Evolutionary conservation across 225 moss, liverwort and hornwort species (phyloP), one percentile per base, ranked within the genome.

Genomic region (Marchantia paleacea): DNA sequence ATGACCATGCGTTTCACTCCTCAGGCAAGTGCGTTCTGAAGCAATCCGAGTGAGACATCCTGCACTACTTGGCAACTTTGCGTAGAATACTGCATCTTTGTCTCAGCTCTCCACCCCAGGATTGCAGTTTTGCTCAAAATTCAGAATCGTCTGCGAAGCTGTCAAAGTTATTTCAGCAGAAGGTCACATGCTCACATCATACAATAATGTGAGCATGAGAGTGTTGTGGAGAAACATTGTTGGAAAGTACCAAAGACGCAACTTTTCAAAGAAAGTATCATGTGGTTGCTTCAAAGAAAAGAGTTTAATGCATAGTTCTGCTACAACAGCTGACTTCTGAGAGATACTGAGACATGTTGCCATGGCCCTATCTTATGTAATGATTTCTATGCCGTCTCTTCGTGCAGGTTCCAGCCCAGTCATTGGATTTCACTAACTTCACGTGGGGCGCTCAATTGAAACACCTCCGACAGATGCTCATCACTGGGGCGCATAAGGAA

Each of bases 381-480:
- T 71, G 10, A 71, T 50, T 20, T 48, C 20, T 8, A 50, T 58
- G 58, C 16, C 3, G 13, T 47, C 28, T 76, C 16, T 31, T 16
- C 16, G 53, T 76, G 12, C 89, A 99, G 99, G 89, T 99, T 50
- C 80, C 93, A 54, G n/a, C 84, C 0, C 89, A 90, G 73, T 94
- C 95, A 67, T 50, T 95, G 82, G 85, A 87, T 52, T 95, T 89
- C 81, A 94, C 95, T 67, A 92, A 92, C 53, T 95, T 91, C 84
- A 94, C 89, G 25, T 99, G 99, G 99, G 81, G 72, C 16, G 84
- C 94, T 4, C 92, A 95, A 55, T 76, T 86, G 25, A 99, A 92
- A 63, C 92, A 99, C 75, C 77, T 94, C 83, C 88, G 91, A 22
- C 99, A 94, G 69, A 94, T 93, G 92, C 85, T 94, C 0, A 91